A percentile compares a stretch with the other conserved stretches of the same genome.
Evolutionary conservation across 768 basidiomycete species (phyloP).

Genomic region (Asterophora lycoperdoides): DNA sequence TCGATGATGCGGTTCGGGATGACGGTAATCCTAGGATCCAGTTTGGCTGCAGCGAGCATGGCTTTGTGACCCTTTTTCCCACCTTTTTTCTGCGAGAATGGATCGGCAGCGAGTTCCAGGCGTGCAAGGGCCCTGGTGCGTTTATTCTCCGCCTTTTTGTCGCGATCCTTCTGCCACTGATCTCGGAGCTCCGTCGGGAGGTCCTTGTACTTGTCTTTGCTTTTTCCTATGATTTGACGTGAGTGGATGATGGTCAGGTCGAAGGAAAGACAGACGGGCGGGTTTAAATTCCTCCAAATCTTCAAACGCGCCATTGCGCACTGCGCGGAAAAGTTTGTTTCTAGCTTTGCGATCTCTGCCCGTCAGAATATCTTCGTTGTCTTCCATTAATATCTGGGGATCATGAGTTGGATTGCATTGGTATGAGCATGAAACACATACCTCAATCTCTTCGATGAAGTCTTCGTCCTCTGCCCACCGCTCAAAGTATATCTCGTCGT

Average conservation of each 20-base stretch:
- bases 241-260: background rate
- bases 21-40: conserved; percentile 42
- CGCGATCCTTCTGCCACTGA: conserved; percentile 80
- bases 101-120: conserved; percentile 57
- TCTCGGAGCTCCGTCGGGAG: conserved; percentile 55
- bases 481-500: conserved; percentile 23
- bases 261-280: conserved; percentile 42
- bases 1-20: conserved; percentile 55
- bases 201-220: conserved; percentile 49
- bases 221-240: conserved; percentile 28
- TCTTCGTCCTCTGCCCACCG: conserved; percentile 53
- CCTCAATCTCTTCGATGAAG: conserved; percentile 52
- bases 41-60: conserved; percentile 51
- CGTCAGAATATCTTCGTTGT: conserved; percentile 46
- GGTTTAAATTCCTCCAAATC: conserved; percentile 38
- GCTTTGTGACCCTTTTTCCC: conserved; percentile 68
- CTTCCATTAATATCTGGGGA: conserved; percentile 55
- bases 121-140: conserved; percentile 53
- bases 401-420: background rate
- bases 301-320: conserved; percentile 53
- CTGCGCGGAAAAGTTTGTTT: conserved; percentile 56
- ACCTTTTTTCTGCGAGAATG: conserved; percentile 54
- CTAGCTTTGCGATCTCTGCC: conserved; percentile 43
- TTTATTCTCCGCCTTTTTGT: conserved; percentile 78
- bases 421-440: conserved; percentile 23